Percentiles rank a stretch among this genome's conserved stretches.
Evolutionary conservation across 169 alveolate genomes (phyloP).

Genomic region (Haemoproteus tartakovskyi): DNA sequence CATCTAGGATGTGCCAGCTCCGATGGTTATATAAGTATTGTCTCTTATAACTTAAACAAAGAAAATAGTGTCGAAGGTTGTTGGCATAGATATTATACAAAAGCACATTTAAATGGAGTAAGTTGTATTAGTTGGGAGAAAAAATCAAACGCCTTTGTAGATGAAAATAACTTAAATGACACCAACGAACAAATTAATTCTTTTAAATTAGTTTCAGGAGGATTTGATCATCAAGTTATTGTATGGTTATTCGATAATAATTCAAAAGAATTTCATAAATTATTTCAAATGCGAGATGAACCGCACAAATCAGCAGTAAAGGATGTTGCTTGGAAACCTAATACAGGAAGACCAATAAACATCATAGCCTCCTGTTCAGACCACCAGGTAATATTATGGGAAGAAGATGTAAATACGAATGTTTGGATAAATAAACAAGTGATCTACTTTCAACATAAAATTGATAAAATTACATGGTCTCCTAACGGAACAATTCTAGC

Average conservation of each 20-base stretch:
- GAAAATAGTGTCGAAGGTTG: constrained; percentile 60
- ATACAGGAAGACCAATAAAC: constrained; percentile 69
- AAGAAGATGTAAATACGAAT: constrained; percentile 62
- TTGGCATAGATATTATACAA: constrained; percentile 74
- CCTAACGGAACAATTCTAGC: constrained; percentile 74
- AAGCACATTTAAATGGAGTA: constrained; percentile 82
- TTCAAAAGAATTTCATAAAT: constrained; percentile 67
- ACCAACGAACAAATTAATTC: constrained; percentile 42
- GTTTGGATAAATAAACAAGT: constrained; percentile 48
- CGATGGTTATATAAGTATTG: constrained; percentile 75
- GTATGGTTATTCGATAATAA: constrained; percentile 81
- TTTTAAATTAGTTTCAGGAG: constrained; percentile 84
- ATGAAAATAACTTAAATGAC: constrained; percentile 46
- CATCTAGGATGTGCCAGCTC: constrained; percentile 79
- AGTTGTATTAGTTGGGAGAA: constrained; percentile 83
- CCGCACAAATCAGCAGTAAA: constrained; percentile 83
- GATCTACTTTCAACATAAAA: constrained; percentile 13
- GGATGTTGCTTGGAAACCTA: constrained; percentile 88
- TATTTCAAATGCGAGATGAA: constrained; percentile 62
- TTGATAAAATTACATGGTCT: constrained; percentile 68
- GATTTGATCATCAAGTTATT: constrained; percentile 82
- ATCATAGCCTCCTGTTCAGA: constrained; percentile 80
- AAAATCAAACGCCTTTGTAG: constrained; percentile 54
- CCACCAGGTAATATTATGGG: constrained; percentile 72
- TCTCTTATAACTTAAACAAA: constrained; percentile 46